These are phyloP conservation scores for Rhodamnia argentea DNA, from an alignment of 345 rosid species.

Conservation along the genomic window DNA sequence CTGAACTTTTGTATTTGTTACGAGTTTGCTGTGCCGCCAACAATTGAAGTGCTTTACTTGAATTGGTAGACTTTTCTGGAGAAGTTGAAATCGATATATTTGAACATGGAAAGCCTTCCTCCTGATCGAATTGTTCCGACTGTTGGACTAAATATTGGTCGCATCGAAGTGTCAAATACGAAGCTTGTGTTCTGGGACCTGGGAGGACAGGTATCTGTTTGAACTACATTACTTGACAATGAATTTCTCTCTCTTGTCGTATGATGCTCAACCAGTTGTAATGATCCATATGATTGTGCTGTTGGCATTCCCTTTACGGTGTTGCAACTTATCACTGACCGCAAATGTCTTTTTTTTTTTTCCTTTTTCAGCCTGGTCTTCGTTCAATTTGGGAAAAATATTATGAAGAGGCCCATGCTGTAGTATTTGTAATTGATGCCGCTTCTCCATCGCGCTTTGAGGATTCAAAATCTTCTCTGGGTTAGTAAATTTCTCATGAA, in stretches of 20 bases:
- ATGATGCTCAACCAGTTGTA: not conserved
- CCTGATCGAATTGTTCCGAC: slow-evolving; percentile 99
- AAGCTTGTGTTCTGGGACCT: slow-evolving; percentile 97
- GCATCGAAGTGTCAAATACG: slow-evolving; percentile 66
- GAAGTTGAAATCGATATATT: slow-evolving; percentile 77
- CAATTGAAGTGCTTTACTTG: not conserved
- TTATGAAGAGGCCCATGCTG: slow-evolving; percentile 97
- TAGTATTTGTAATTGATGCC: slow-evolving; percentile 86
- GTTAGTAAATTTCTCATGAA: slow-evolving; percentile 7
- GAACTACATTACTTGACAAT: not conserved
- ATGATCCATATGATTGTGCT: not conserved
- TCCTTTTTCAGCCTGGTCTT: slow-evolving; percentile 63
- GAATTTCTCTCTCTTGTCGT: not conserved
- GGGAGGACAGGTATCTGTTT: slow-evolving; percentile 80
- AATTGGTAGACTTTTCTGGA: slow-evolving; percentile 73
- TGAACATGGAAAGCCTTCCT: slow-evolving; percentile 82
- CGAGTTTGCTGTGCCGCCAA: not conserved
- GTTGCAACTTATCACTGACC: not conserved
- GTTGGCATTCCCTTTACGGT: not conserved
- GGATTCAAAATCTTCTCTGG: slow-evolving; percentile 91
- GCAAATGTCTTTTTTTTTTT: not conserved
- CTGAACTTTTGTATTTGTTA: not conserved
- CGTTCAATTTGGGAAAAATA: slow-evolving; percentile 99
- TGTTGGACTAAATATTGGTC: slow-evolving; percentile 95
- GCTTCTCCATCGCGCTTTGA: slow-evolving; percentile 90